Evolutionary conservation across 306 rosid species (phyloP), one percentile per base, ranked within the genome.

Genomic region (Corylus heterophylla): DNA sequence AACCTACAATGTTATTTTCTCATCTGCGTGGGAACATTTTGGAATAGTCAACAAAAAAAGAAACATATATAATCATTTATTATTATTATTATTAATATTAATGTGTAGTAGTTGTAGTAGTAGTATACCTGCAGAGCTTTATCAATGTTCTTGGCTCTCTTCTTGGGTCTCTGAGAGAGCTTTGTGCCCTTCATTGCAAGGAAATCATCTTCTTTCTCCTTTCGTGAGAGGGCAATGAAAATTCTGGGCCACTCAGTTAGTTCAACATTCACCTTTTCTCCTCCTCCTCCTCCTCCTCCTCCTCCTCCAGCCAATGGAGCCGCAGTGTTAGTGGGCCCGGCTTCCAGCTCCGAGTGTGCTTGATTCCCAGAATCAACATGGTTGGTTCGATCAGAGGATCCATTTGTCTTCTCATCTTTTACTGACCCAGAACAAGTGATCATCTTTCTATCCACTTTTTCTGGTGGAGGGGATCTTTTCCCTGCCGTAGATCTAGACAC

Each of bases 161-260:
- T 92, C 88, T 92, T 92, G 66, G 97, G 95, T 73, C 97, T 87
- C 73, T 92, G 95, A 39, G 95, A 87, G 8, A 85, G 90, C 84
- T 92, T 92, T 13, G 90, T 83, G 58, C 97, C 97, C 74, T 92
- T 92, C 95, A 92, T 90, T 6, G 90, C 93, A 71, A 89, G 87
- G 81, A 92, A 92, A 68, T 92, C 97, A 68, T 92, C 97, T 81
- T 92, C 97, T 63, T 92, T 92, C 85, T 92, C 97, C 64, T 92
- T 92, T 69, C 93, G 90, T 1, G 97, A 89, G 4, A 92, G 79
- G n/a, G 93, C 58, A 76, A 89, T 54, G 74, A 71, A 87, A 51
- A 92, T 83, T 68, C 88, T 90, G 29, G 97, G 97, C 93, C 94
- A 92, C 80, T 87, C 78, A 35, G 82, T 35, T 16, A 64, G 86